phyloP scores from a whole-genome alignment of 177 flowering plant species.

The Vitis hybrid region DNA sequence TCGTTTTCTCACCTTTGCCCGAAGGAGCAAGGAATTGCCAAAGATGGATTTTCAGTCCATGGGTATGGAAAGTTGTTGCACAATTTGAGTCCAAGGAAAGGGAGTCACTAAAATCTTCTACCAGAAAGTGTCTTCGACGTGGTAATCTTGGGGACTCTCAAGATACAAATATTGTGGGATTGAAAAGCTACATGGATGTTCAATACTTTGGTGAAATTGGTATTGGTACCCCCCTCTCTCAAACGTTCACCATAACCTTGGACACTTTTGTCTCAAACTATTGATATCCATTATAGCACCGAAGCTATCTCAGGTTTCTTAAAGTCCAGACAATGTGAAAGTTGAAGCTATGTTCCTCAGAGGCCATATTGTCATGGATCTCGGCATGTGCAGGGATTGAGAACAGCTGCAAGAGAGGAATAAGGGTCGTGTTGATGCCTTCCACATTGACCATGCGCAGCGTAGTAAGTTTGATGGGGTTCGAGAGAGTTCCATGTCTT shows the following conservation, averaged over 20 bases:
- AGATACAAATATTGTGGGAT: slow-evolving; percentile 30
- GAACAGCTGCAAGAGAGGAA: too few species aligned
- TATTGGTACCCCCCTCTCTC: slow-evolving; percentile 60
- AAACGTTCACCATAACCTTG: slow-evolving; percentile 68
- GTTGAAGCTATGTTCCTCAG: too few species aligned
- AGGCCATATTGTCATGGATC: too few species aligned
- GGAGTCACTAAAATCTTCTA: slow-evolving; percentile 16
- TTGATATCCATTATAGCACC: too few species aligned
- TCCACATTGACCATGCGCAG: slow-evolving; percentile 43
- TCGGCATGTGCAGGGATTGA: too few species aligned
- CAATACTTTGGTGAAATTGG: slow-evolving; percentile 73
- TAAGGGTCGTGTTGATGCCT: too few species aligned
- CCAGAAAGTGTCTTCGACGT: slow-evolving; percentile 19
- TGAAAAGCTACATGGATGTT: slow-evolving; percentile 62
- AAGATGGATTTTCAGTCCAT: too few species aligned
- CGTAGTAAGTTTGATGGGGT: slow-evolving; percentile 87
- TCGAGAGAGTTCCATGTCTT: slow-evolving; percentile 94
- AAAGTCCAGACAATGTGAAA: too few species aligned
- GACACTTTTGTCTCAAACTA: slow-evolving; percentile 68
- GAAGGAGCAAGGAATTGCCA: too few species aligned
- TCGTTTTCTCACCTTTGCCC: too few species aligned
- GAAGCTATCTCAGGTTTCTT: too few species aligned
- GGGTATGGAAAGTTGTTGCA: slow-evolving; percentile 15
- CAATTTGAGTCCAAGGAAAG: slow-evolving; percentile 25
- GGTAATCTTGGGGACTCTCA: slow-evolving; percentile 19